A percentile compares a stretch with the other conserved stretches of the same genome.
Conservation (phyloP, 2,329 filamentous ascomycete species). For the Exophiala viscosa region DNA sequence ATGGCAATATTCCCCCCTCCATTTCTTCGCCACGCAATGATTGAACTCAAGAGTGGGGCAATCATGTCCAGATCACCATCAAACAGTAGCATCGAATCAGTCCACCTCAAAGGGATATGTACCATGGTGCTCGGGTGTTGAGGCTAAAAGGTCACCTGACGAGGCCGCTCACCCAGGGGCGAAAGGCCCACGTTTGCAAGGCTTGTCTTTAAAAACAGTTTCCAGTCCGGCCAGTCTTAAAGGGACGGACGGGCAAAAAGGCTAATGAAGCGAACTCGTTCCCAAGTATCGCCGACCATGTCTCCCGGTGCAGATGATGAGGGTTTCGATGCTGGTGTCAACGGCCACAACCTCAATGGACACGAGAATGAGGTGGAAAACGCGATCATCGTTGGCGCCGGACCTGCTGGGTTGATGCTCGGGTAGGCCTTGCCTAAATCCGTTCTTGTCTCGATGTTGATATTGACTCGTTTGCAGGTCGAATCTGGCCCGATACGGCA, state of each 20-base stretch:
- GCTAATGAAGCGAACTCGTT: constrained; percentile 24
- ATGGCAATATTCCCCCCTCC: neutral
- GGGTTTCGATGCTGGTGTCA: constrained; percentile 26
- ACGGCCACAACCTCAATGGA: constrained; percentile 23
- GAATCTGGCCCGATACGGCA: constrained; percentile 62
- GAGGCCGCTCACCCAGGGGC: neutral
- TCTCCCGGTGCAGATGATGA: constrained; percentile 31
- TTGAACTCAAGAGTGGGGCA: neutral
- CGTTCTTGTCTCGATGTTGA: neutral
- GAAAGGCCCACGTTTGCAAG: constrained; percentile 2
- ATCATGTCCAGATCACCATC: neutral
- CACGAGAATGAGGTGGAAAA: constrained; percentile 22
- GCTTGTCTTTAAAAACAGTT: neutral
- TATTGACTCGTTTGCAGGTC: constrained; percentile 37
- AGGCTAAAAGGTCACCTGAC: neutral
- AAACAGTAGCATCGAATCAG: neutral
- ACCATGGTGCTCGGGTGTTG: neutral
- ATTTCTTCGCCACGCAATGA: neutral
- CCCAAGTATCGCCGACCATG: constrained; percentile 28
- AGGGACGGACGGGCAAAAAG: neutral
- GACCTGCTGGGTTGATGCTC: constrained; percentile 45
- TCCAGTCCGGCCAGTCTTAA: constrained; percentile 2
- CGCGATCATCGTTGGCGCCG: constrained; percentile 41
- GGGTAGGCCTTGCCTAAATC: constrained; percentile 30
- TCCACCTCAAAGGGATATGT: neutral